Base-by-base conservation (phyloP, 148 eudicot genomes). In the Vaccinium macrocarpon region DNA sequence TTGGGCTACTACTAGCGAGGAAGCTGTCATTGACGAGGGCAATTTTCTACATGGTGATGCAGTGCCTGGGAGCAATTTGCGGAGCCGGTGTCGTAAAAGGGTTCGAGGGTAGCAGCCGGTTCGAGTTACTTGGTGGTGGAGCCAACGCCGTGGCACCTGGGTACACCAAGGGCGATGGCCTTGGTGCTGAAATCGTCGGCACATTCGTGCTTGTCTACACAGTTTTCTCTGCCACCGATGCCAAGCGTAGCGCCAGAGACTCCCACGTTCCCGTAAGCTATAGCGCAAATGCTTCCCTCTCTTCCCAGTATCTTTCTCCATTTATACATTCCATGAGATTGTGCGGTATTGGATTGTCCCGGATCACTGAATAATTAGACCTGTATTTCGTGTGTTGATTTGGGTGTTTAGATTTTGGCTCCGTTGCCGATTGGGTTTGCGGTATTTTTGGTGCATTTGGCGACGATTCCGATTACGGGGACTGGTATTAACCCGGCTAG, bases 391-490 rank as follows among this genome's bases (percentile, higher is more conserved):
- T 38, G 32, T 1, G 35, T 32, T 32, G 35, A 32, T 35, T 46
- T 19, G 62, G 32, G 70, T 42, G 66, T 13, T 81, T 87, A 93
- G 95, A 89, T 93, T n/a, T 85, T 93, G 91, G 95, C 95, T 8
- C 95, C 95, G 0, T 55, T 79, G 48, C 81, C 81, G 19, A 79
- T 79, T 55, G 81, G 81, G 81, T 79, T 79, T 42, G 81, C 81
- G 1, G 81, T 79, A 27, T 79, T 79, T n/a, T 79, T 79, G 68
- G 81, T 79, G 23, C 81, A 79, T 42, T 35, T 79, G 68, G 81
- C 81, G 13, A 79, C 81, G 0, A 79, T 79, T 61, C 81, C 81
- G 42, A 56, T 79, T 2, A 79, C 81, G 1, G 81, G 81, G 25
- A 79, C 81, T 2, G 81, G 81, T 18, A 79, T 79, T 46, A 79